Base-by-base conservation (phyloP, 192 early-diverging fungal genomes). In the Dimargaris cristalligena region DNA sequence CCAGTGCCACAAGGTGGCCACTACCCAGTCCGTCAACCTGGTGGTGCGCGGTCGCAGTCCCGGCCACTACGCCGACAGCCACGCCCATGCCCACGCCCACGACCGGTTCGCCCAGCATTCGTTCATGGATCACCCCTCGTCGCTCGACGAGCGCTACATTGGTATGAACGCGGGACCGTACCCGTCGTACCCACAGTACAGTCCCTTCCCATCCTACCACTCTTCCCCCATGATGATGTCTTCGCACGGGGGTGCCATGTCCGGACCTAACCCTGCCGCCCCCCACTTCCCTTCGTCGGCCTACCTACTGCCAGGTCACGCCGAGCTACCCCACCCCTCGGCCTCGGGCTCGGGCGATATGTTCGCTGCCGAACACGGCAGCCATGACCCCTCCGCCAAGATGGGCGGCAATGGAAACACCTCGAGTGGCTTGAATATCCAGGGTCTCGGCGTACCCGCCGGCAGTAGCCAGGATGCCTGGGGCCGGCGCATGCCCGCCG, bases 41-140 rank as follows among this genome's bases (percentile, higher is more conserved):
- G 91, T 96, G 0, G 94, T 97, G 6, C 80, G 92, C 52, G 93
- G 93, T 20, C 85, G 93, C 23, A 86, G 86, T 22, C 93, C 94
- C 11, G 92, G 90, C 13, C 94, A 97, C 56, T 97, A 97, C 63
- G 82, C 82, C 16, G 86, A 91, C 23, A 50, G 61, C 13, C 29
- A 28, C 34, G 59, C 62, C 32, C 45, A 34, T 49, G 58, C 38
- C 31, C 52, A n/a, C 48, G 35, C 52, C n/a, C 54, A 56, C 54
- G 28, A 29, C 28, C 54, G 54, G 31, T 4, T 56, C 16, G 8
- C 54, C 18, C 31, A 10, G 20, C 31, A 29, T 2, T 32, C 54
- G 28, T 56, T 33, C 32, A 16, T 56, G 54, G 30, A 18, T 20
- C 54, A 56, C 31, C 54, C 54, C 13, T 13, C 18, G 9, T 56